phyloP scores from a whole-genome alignment of 352 stramenopile species.

The Pythium utonaiense region DNA sequence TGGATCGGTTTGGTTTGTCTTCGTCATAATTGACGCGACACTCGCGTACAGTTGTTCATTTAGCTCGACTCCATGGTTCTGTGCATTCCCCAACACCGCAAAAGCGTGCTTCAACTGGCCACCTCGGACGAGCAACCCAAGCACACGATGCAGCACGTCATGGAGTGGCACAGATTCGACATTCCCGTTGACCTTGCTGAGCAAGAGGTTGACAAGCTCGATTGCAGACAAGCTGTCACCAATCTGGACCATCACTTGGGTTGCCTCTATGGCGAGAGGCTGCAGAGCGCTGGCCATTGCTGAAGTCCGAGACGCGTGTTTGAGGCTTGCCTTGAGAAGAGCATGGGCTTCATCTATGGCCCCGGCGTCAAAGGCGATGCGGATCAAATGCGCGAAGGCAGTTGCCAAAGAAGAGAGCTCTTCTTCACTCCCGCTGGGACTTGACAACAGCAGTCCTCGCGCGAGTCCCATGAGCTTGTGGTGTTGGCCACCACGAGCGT shows the following conservation, averaged over 20 bases:
- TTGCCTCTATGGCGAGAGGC: not conserved
- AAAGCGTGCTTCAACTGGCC: not conserved
- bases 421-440: not conserved
- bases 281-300: not conserved
- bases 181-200: not conserved
- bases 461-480: not conserved
- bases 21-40: not conserved
- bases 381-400: not conserved
- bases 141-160: not conserved
- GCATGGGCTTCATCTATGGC: not conserved
- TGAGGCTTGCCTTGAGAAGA: not conserved
- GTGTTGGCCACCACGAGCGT: not conserved
- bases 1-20: not conserved
- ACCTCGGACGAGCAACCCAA: not conserved
- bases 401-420: not conserved
- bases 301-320: not conserved
- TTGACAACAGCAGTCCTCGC: not conserved
- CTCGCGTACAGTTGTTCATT: not conserved
- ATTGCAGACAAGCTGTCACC: not conserved
- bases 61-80: not conserved
- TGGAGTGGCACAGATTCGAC: not conserved
- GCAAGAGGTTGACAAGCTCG: not conserved
- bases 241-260: not conserved
- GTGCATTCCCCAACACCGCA: not conserved
- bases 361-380: not conserved